Evolutionary conservation across 129 eudicot genomes (phyloP).

Genomic region (Sambucus nigra): DNA sequence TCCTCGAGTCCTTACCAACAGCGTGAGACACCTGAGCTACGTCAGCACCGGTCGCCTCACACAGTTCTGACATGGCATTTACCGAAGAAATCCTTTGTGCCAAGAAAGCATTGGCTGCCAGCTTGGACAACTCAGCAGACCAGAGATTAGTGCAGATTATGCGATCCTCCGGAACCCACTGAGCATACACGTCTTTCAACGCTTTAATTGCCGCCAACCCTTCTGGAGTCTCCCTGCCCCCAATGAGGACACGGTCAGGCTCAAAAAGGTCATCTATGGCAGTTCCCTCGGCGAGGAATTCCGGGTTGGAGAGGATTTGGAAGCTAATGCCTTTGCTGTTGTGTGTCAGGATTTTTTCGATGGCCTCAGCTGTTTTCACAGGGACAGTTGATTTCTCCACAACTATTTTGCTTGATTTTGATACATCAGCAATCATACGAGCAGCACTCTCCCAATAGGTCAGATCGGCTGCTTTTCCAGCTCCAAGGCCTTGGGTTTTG

Average conservation of each 20-base stretch:
- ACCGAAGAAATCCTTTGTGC: too few species aligned
- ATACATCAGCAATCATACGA: constrained; percentile 26
- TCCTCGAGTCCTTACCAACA: constrained; percentile 22
- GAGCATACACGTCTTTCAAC: constrained; percentile 24
- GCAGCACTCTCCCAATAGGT: constrained; percentile 33
- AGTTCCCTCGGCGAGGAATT: constrained; percentile 29
- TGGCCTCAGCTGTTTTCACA: too few species aligned
- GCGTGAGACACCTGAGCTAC: constrained; percentile 21
- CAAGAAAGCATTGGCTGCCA: constrained; percentile 31
- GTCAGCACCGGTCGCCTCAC: constrained; percentile 26
- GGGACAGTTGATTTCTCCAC: too few species aligned
- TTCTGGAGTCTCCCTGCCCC: constrained; percentile 26
- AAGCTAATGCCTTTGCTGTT: too few species aligned
- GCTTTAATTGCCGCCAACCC: constrained; percentile 21
- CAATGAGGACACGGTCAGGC: too few species aligned
- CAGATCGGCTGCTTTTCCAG: constrained; percentile 29
- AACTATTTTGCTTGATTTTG: too few species aligned
- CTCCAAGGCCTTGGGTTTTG: too few species aligned
- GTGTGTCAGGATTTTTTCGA: too few species aligned
- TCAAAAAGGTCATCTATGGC: too few species aligned
- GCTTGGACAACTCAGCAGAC: constrained; percentile 31
- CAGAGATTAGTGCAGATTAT: constrained; percentile 22
- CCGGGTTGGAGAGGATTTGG: constrained; percentile 28
- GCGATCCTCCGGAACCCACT: too few species aligned
- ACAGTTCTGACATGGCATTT: constrained; percentile 23